Conservation (phyloP, 139 green algal species). For the Chlamydomonas schloesseri region DNA sequence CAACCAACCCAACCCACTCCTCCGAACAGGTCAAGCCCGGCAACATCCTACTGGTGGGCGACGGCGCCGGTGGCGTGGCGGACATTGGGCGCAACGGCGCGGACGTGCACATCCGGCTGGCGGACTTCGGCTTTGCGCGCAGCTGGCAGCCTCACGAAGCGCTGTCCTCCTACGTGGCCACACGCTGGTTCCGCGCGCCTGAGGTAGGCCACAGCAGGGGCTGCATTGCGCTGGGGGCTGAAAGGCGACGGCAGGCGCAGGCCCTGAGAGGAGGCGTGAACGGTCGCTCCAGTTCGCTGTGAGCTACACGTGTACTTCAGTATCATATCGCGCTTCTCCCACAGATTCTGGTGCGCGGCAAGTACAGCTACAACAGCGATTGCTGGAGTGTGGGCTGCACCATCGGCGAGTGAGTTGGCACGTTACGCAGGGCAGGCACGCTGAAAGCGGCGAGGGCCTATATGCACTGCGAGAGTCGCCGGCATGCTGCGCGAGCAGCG, state of each 20-base stretch:
- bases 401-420: background rate
- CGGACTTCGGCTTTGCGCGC: background rate
- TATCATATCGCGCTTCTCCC: no score
- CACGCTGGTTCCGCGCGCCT: background rate
- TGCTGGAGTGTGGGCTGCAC: background rate
- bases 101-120: background rate
- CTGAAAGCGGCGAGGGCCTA: no score
- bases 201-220: background rate
- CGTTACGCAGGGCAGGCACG: no score
- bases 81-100: background rate
- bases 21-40: background rate
- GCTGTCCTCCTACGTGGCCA: background rate
- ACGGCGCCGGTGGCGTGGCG: background rate
- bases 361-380: background rate
- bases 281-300: no score
- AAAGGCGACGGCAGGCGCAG: no score
- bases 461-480: no score
- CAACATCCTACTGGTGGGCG: background rate
- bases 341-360: background rate
- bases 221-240: no score
- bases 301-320: no score
- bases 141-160: background rate
- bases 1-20: no score
- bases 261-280: no score
- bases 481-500: no score